Base-by-base conservation (phyloP, 371 early-diverging fungal genomes). In the Cokeromyces recurvatus region DNA sequence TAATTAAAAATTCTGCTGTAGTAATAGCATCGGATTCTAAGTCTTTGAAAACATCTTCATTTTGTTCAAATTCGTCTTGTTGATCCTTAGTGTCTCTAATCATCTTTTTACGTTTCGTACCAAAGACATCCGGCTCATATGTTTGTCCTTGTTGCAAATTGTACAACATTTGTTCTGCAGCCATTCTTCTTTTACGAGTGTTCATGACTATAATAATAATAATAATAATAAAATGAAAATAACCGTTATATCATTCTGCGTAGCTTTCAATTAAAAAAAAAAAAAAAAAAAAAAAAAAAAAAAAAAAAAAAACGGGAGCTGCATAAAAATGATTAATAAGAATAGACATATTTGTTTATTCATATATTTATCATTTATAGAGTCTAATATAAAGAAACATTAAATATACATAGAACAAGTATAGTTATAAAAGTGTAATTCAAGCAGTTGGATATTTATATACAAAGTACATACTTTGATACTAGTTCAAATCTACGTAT, bases 1-100 rank as follows among this genome's bases (percentile, higher is more conserved):
- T 15, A 32, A 68, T 72, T 17, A 72, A 50, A 12, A 54, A 59
- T 14, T 59, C 48, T 21, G 68, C 72, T 42, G 68, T 58, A 17
- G 53, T 48, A 20, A 50, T 22, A n/a, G 59, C 54, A 48, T 72
- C 68, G 2, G 68, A 66, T 16, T 38, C 11, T 6, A 37, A 12
- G n/a, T 40, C 46, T 11, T 49, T 38, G 14, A 50, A 52, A 21
- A 59, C 36, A n/a, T 45, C 47, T 32, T 54, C 51, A 20, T 49
- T 43, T 21, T 25, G 23, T 7, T 61, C 57, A 7, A 20, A 15
- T 24, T 51, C 25, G n/a, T 55, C 36, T 15, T n/a, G 22, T 16
- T 43, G 22, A 22, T 32, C 8, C 29, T 29, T 19, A 23, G 37
- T 21, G 17, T 38, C 4, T 37, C 46, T 41, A 2, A 45, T 39